Percentiles rank a stretch among this genome's conserved stretches.
phyloP scores from a whole-genome alignment of 176 grass and related monocot genomes.

The Lolium rigidum region DNA sequence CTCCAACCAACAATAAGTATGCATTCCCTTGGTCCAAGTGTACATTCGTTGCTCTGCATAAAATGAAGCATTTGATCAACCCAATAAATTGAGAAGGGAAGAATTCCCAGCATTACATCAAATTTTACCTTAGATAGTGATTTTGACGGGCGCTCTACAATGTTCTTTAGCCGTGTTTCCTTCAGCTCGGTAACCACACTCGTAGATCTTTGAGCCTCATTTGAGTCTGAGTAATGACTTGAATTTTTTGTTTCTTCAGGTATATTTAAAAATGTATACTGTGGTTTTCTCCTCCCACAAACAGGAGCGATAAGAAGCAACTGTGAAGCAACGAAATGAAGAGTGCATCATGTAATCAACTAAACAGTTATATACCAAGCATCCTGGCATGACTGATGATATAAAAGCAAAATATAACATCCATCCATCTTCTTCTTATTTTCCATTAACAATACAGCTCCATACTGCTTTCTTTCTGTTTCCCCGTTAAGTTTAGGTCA shows the following conservation, averaged over 20 bases:
- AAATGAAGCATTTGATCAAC: constrained; percentile 44
- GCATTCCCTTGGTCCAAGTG: constrained; percentile 79
- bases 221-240: constrained; percentile 48
- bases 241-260: constrained; percentile 43
- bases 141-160: constrained; percentile 70
- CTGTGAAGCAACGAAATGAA: constrained; percentile 53
- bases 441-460: constrained; percentile 18
- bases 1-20: constrained; percentile 93
- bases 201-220: constrained; percentile 44
- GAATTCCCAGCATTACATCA: constrained; percentile 8
- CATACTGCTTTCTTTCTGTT: not conserved
- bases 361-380: constrained; percentile 8
- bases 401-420: constrained; percentile 25
- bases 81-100: constrained; percentile 11
- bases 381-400: constrained; percentile 28
- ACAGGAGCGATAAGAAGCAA: constrained; percentile 90
- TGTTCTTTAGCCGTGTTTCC: constrained; percentile 75
- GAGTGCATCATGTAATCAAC: constrained; percentile 19
- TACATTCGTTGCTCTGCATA: constrained; percentile 77
- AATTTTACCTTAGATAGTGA: constrained; percentile 73
- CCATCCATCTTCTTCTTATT: not conserved
- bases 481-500: not conserved
- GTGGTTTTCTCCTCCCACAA: constrained; percentile 58
- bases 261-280: constrained; percentile 47
- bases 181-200: constrained; percentile 48